These are phyloP conservation scores for Pseudognaphalium luteoalbum DNA, from an alignment of 129 eudicot genomes.

Conservation along the genomic window DNA sequence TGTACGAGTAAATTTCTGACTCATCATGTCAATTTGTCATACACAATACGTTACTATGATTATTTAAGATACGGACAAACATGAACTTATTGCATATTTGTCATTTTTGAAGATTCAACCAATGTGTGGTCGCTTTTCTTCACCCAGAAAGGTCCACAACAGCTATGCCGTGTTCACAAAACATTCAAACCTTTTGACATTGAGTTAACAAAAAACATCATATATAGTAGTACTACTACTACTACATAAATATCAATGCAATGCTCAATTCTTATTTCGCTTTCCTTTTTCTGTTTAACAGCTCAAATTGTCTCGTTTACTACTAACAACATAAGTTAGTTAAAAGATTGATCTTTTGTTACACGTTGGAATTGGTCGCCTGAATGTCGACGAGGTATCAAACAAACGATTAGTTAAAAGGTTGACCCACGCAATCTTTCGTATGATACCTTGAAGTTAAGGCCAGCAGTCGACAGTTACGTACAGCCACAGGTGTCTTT, in stretches of 20 bases:
- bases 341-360: background rate
- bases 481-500: background rate
- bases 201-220: background rate
- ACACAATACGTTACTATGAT: background rate
- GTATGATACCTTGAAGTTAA: too few relatives aligned
- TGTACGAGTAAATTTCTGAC: too few relatives aligned
- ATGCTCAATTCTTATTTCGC: background rate
- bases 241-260: background rate
- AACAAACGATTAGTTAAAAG: background rate
- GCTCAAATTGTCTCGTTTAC: background rate
- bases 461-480: background rate
- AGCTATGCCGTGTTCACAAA: background rate
- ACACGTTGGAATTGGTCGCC: background rate
- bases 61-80: background rate
- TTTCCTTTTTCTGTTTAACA: background rate
- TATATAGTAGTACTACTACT: background rate
- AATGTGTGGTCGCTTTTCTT: background rate
- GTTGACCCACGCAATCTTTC: background rate
- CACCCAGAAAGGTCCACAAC: background rate
- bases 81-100: background rate
- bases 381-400: background rate
- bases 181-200: background rate
- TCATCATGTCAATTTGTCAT: background rate
- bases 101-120: background rate
- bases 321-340: background rate